Evolutionary conservation across 2,329 filamentous ascomycete species (phyloP), one percentile per base, ranked within the genome.

Genomic region (Trichoderma lentiforme): DNA sequence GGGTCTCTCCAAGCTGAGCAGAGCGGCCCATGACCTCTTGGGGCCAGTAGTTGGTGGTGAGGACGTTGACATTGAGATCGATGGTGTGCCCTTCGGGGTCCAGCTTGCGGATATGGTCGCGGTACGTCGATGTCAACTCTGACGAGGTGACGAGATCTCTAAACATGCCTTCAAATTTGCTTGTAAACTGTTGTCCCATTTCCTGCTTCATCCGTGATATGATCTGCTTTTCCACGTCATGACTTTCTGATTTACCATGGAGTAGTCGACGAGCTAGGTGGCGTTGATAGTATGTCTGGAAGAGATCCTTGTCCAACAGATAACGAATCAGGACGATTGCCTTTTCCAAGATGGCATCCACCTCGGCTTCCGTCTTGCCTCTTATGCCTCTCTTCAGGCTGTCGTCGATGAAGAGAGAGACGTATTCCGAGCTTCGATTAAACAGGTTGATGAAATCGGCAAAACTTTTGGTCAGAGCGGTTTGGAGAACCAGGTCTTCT

Each of bases 271-370:
- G 92, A 58, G 93, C 95, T 28, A 99, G 87, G 82, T 99, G 96
- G 80, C 97, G 97, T 85, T 98, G 97, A 85, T 99, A 98, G 81
- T 99, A 99, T 5, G 93, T 90, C 83, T 99, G 95, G 78, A 99
- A 98, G 76, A 97, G 86, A 79, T 99, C 96, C 82, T 95, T 96
- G 78, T 98, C 95, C 70, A 91, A 89, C 47, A 99, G 88, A 76
- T 97, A 98, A 60, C 94, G 91, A 67, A 99, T 88, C 7, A 99
- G 85, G 0, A 92, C 90, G 73, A 97, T 97, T 14, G 95, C 95
- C 79, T 96, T 97, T 72, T 98, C 95, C 53, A 98, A 85, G 1
- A 97, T 89, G 8, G 84, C 81, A 77, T 98, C 95, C 15, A 98
- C 89, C 79, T 98, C 95, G 32, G 86, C 87, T 77, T 98, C 96